phyloP scores from a whole-genome alignment of 306 rosid species.

The Hylodesmum podocarpum region DNA sequence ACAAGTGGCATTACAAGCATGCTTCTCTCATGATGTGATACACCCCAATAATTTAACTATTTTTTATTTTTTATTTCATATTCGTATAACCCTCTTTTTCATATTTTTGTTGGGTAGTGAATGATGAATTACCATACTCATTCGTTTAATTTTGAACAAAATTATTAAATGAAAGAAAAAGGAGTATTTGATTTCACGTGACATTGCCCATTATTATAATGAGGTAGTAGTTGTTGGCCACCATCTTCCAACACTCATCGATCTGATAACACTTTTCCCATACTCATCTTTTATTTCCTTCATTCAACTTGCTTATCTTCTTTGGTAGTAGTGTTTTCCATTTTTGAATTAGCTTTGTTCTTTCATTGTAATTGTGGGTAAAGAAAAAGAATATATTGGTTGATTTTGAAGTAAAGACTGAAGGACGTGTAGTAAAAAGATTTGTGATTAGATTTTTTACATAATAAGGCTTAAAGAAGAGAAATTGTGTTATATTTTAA shows the following conservation, averaged over 20 bases:
- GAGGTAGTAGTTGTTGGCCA: not conserved
- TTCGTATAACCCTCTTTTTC: not conserved
- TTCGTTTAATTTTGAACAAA: not conserved
- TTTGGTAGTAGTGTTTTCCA: not conserved
- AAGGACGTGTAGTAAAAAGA: not conserved
- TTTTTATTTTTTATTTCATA: not conserved
- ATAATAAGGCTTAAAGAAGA: not conserved
- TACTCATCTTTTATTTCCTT: not conserved
- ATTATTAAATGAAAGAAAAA: not conserved
- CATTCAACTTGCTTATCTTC: not conserved
- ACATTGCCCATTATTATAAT: not conserved
- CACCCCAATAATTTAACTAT: not conserved
- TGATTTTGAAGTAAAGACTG: not conserved
- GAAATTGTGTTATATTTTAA: not conserved
- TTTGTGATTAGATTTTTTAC: too few relatives aligned
- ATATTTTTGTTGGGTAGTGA: not conserved
- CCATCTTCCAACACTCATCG: not conserved
- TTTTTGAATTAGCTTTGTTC: not conserved
- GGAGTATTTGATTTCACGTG: not conserved
- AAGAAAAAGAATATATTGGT: not conserved
- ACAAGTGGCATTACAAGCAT: slow-evolving; percentile 11
- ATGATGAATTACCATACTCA: not conserved
- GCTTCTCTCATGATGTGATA: not conserved
- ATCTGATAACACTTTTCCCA: not conserved
- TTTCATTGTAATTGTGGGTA: not conserved